Base-by-base conservation (phyloP, 345 rosid genomes). In the Sisymbrium altissimum region DNA sequence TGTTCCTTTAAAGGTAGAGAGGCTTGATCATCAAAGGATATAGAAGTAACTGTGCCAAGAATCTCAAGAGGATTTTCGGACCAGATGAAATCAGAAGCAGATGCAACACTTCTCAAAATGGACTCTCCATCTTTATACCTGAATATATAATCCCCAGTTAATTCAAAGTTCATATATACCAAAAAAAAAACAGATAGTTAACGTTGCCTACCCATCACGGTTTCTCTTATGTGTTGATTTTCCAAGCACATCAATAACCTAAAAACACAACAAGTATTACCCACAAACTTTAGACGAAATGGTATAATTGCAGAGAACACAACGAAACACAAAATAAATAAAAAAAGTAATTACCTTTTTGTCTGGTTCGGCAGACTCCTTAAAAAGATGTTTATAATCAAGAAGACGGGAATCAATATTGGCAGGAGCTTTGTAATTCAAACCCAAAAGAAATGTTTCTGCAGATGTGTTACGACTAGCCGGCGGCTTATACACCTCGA, bases 391-490 rank as follows among this genome's bases (percentile, higher is more conserved):
- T 73, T 83, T 91, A 55, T 79, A 81, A 78, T 94, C 97, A 78
- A 94, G 98, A 73, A 88, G 89, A 23, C 89, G 85, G 0, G 93
- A 89, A 83, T 94, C 98, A 75, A 94, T 94, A 79, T 86, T 91
- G 25, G 88, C 97, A 57, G 98, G 96, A 45, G 98, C 97, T 83
- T 87, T 88, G 76, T 89, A 89, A 60, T 81, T 86, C n/a, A 88
- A 73, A 35, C 93, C 98, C 81, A 95, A n/a, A 29, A 92, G 81
- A 75, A 80, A 92, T 55, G 89, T 92, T 77, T 95, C 99, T 10
- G 99, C 97, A 76, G 99, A 95, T 19, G 91, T 66, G 1, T 96
- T 86, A 56, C 97, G 96, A 85, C 97, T 90, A 14, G 99, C 99
- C 5, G 90, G 84, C 9, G 99, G 99, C 78, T 95, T 95, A 70